Conservation (phyloP, 495 filamentous ascomycete species). For the Penicillium silybi region DNA sequence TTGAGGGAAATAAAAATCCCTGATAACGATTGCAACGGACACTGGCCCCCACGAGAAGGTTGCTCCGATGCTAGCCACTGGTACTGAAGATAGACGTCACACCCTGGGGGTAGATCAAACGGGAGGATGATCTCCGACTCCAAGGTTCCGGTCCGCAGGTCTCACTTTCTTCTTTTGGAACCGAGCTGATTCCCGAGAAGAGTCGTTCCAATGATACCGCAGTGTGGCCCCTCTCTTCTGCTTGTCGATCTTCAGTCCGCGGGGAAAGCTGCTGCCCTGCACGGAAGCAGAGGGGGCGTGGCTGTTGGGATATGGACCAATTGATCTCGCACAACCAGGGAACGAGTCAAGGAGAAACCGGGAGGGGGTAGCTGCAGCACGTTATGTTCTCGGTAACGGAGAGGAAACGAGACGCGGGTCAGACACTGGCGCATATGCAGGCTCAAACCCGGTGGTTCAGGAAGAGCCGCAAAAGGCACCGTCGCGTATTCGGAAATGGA, state of each 20-base stretch:
- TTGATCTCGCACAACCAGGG: slow-evolving; percentile 28
- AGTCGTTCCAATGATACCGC: slow-evolving; percentile 19
- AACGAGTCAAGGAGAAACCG: slow-evolving; percentile 12
- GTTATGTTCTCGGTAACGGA: slow-evolving; percentile 9
- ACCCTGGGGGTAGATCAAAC: slow-evolving; percentile 9
- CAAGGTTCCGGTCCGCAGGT: slow-evolving; percentile 17
- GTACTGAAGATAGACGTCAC: slow-evolving; percentile 17
- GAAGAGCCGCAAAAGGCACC: slow-evolving; percentile 22
- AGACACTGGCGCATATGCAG: slow-evolving; percentile 18
- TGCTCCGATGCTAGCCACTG: slow-evolving; percentile 21
- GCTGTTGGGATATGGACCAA: slow-evolving; percentile 32
- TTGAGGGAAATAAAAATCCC: slow-evolving; percentile 22
- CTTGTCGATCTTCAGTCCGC: slow-evolving; percentile 37
- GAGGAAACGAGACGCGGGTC: slow-evolving; percentile 9
- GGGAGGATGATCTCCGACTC: slow-evolving; percentile 21
- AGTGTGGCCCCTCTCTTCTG: slow-evolving; percentile 32
- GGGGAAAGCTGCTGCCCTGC: slow-evolving; percentile 40
- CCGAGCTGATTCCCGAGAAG: slow-evolving; percentile 15
- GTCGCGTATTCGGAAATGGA: slow-evolving; percentile 22
- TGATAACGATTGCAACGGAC: slow-evolving; percentile 40
- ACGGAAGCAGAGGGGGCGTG: slow-evolving; percentile 16
- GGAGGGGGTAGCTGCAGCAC: slow-evolving; percentile 4
- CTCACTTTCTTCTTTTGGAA: slow-evolving; percentile 18
- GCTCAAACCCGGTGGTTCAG: slow-evolving; percentile 12
- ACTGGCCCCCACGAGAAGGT: slow-evolving; percentile 18